phyloP scores from a whole-genome alignment of 306 rosid species.

The Quercus aquifolioides region DNA sequence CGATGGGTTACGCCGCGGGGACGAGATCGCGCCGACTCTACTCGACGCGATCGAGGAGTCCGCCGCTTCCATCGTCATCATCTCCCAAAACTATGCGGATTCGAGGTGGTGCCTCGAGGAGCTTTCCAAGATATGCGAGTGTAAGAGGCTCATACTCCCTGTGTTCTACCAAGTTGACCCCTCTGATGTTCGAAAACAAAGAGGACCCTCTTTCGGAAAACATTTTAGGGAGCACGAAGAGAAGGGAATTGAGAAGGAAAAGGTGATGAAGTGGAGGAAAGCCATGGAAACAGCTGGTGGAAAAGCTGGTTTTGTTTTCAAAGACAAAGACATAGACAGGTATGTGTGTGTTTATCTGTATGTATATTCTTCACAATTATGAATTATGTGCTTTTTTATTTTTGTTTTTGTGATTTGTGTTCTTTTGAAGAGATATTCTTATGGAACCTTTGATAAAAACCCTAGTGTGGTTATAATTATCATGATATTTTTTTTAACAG shows the following conservation, averaged over 20 bases:
- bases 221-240: slow-evolving; percentile 21
- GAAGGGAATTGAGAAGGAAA: neutral
- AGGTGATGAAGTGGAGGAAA: slow-evolving; percentile 35
- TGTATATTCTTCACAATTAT: too few relatives aligned
- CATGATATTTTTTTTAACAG: too few relatives aligned
- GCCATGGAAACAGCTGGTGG: slow-evolving; percentile 64
- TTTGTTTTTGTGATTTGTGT: too few relatives aligned
- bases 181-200: slow-evolving; percentile 41
- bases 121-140: slow-evolving; percentile 45
- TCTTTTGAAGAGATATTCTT: too few relatives aligned
- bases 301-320: slow-evolving; percentile 34
- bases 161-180: slow-evolving; percentile 53
- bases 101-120: slow-evolving; percentile 51
- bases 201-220: slow-evolving; percentile 29
- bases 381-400: too few relatives aligned
- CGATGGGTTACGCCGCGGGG: slow-evolving; percentile 40
- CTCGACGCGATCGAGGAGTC: slow-evolving; percentile 58
- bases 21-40: slow-evolving; percentile 35
- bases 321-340: neutral
- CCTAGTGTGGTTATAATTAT: too few relatives aligned
- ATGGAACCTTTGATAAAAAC: too few relatives aligned
- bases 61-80: slow-evolving; percentile 44
- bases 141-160: slow-evolving; percentile 43
- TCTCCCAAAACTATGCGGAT: slow-evolving; percentile 41
- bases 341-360: neutral